Evolutionary conservation across 2,329 filamentous ascomycete genomes (phyloP).

Genomic region (Colletotrichum truncatum): DNA sequence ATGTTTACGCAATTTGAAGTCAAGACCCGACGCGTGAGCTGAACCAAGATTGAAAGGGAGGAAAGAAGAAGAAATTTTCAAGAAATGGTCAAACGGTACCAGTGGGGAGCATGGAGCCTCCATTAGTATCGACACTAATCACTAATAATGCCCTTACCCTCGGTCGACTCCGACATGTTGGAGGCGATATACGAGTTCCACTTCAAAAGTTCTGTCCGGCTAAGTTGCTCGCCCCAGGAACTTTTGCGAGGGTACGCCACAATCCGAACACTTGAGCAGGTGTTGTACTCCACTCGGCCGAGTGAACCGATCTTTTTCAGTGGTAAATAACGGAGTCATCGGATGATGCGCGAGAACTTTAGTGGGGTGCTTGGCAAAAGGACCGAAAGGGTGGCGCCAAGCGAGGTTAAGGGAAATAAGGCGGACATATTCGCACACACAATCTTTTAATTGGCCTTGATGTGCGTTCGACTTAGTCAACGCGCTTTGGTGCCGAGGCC

Average conservation of each 20-base stretch:
- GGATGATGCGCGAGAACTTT: slow-evolving; percentile 3
- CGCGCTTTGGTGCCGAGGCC: slow-evolving; percentile 17
- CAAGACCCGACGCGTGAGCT: slow-evolving; percentile 2
- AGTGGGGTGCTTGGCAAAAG: slow-evolving; percentile 25
- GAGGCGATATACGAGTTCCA: slow-evolving; percentile 8
- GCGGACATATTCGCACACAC: background rate
- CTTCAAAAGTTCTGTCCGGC: slow-evolving; percentile 9
- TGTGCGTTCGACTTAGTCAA: slow-evolving; percentile 1
- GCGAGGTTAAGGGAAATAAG: slow-evolving; percentile 26
- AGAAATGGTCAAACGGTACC: background rate
- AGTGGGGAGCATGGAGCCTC: slow-evolving; percentile 14
- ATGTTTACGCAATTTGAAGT: slow-evolving; percentile 33
- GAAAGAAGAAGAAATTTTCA: slow-evolving; percentile 11
- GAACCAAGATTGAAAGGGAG: slow-evolving; percentile 2
- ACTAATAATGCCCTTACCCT: slow-evolving; percentile 22
- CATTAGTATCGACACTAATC: slow-evolving; percentile 7
- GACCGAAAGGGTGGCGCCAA: slow-evolving; percentile 28
- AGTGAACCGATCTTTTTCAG: slow-evolving; percentile 17
- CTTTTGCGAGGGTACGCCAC: slow-evolving; percentile 23
- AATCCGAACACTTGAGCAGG: slow-evolving; percentile 1
- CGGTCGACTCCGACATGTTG: slow-evolving; percentile 17
- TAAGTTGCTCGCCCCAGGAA: slow-evolving; percentile 13
- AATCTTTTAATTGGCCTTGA: background rate
- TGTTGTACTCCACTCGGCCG: slow-evolving; percentile 23
- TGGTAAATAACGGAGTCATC: slow-evolving; percentile 11